These are phyloP conservation scores for Gracilaria caudata DNA, from an alignment of 23 red algal species.

Conservation along the genomic window DNA sequence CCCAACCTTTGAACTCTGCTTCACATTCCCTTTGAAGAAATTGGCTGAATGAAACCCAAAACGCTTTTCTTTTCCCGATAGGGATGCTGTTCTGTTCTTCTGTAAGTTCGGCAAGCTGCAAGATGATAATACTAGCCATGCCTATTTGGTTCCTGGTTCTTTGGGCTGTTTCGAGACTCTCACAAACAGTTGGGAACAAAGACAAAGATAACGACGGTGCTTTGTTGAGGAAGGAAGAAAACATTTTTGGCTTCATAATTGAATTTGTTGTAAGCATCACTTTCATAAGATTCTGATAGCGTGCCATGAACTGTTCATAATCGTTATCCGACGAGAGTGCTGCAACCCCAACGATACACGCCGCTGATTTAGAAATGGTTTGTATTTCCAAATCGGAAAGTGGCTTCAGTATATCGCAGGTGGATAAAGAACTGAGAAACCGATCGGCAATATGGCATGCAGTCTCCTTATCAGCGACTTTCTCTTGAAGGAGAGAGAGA, in stretches of 20 bases:
- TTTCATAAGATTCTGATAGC: slow-evolving; percentile 24
- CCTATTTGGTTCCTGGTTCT: background rate
- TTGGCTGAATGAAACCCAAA: slow-evolving; percentile 1
- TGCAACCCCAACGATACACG: slow-evolving; percentile 3
- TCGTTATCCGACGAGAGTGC: background rate
- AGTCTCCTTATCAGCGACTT: slow-evolving; percentile 45
- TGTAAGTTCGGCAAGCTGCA: background rate
- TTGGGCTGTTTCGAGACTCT: background rate
- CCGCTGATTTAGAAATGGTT: slow-evolving; percentile 43
- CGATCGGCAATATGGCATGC: slow-evolving; percentile 20
- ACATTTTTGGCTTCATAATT: slow-evolving; percentile 13
- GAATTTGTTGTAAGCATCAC: slow-evolving; percentile 10
- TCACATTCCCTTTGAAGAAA: slow-evolving; percentile 1
- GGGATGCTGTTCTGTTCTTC: background rate
- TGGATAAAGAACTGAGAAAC: slow-evolving; percentile 23
- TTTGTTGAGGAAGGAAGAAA: slow-evolving; percentile 27
- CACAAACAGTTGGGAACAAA: background rate
- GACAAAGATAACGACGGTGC: slow-evolving; percentile 19
- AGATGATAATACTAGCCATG: background rate
- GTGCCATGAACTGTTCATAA: slow-evolving; percentile 3
- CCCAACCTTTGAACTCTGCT: slow-evolving; percentile 15
- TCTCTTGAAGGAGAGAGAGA: slow-evolving; percentile 1
- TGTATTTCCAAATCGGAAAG: background rate
- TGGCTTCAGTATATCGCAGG: background rate
- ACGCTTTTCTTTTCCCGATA: background rate